Evolutionary conservation across 2,329 filamentous ascomycete species (phyloP), one percentile per base, ranked within the genome.

Genomic region (Pseudocercospora ulei): DNA sequence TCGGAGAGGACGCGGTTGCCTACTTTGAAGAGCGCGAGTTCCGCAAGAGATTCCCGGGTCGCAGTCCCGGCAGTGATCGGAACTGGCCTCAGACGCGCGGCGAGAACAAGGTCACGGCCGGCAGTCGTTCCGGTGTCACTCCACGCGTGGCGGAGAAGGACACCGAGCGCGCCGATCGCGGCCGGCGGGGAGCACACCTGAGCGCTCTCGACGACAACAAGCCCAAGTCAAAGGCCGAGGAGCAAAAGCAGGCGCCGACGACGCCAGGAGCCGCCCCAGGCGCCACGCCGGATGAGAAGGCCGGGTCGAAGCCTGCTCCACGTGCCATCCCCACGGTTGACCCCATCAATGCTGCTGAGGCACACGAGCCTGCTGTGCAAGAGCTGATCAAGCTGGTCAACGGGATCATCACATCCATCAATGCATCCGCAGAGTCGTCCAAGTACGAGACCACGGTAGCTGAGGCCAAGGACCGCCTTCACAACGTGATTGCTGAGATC

Each of bases 11-110:
- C 60, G 82, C 82, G 11, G 88, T 98, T 29, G 76, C 93, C 16
- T 96, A 93, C 66, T 79, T 98, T 36, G 90, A 98, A 65, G 90
- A 98, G 66, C 76, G 81, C 51, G 86, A 95, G 57, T 95, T 94
- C 68, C 77, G 81, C 59, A 86, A 81, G 64, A 78, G 83, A 41
- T 95, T 94, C 68, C 77, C 76, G 5, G 66, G 66, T 48, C 68
- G 71, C 27, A 55, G 60, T 8, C 22, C 41, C 17, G 56, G 61
- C 23, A 56, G 61, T 24, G 53, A 55, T 20, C 57, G 62, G 16
- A 54, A 64, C 24, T 67, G 68, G 54, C 63, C 65, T 6, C 65
- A 70, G 56, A 61, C 67, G 22, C 59, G 62, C 8, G 68, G 67
- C 28, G 78, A 81, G 54, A 73, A 77, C 58, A 77, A 81, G 56